A percentile compares a stretch with the other conserved stretches of the same genome.
Evolutionary conservation across 2,329 filamentous ascomycete species (phyloP).

Genomic region (Pseudopithomyces chartarum): DNA sequence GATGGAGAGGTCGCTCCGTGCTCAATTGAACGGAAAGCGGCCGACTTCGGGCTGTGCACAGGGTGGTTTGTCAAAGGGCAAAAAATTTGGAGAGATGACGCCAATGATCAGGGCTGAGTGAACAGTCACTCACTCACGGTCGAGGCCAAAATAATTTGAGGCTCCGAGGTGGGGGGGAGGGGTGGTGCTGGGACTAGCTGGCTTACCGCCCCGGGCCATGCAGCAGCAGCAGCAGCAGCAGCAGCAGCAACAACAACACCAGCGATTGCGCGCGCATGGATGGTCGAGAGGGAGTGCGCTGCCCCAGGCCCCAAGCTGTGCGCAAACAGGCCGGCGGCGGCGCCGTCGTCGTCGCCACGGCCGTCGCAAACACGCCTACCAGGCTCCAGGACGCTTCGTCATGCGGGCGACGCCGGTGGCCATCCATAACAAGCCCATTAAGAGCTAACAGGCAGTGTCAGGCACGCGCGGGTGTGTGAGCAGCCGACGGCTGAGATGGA

Average conservation of each 20-base stretch:
- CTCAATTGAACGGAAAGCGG: background rate
- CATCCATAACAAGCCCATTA: slow-evolving; percentile 1
- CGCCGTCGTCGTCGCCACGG: background rate
- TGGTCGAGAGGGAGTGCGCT: no score
- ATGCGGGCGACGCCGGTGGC: background rate
- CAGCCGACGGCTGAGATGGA: background rate
- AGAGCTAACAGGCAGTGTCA: background rate
- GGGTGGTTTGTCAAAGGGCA: background rate
- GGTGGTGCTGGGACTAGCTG: background rate
- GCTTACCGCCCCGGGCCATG: background rate
- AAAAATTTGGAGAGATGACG: background rate
- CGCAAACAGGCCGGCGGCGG: no score
- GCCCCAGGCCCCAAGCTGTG: no score
- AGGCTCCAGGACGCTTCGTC: background rate
- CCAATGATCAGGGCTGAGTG: no score
- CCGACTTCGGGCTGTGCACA: background rate
- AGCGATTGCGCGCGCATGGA: no score
- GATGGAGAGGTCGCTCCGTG: background rate
- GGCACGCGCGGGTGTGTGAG: background rate
- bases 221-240: no score
- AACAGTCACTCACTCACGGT: slow-evolving; percentile 20
- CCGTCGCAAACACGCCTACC: background rate
- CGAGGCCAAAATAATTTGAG: slow-evolving; percentile 15
- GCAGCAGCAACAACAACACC: no score
- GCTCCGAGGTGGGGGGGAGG: slow-evolving; percentile 1